phyloP scores from a whole-genome alignment of 345 rosid species.

The Xanthoceras sorbifolium region DNA sequence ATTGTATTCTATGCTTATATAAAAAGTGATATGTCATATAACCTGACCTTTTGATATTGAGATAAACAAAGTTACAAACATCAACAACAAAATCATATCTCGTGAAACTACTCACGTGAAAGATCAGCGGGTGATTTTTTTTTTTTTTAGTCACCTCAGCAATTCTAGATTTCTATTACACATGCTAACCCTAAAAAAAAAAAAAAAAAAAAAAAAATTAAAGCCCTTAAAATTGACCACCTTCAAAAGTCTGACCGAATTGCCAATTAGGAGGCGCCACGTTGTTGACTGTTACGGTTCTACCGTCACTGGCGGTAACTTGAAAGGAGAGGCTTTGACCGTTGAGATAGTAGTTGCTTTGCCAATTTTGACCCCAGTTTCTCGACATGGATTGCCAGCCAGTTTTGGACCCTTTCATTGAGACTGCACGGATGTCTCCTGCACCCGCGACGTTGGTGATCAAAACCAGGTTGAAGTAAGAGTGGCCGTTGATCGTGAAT shows the following conservation, averaged over 20 bases:
- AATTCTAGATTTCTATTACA: background rate
- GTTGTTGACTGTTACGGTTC: slow-evolving; percentile 45
- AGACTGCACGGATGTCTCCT: slow-evolving; percentile 58
- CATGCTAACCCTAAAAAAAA: background rate
- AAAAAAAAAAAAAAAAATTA: too few relatives aligned
- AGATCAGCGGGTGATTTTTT: slow-evolving; percentile 27
- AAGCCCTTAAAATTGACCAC: slow-evolving; percentile 55
- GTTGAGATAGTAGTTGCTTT: slow-evolving; percentile 52
- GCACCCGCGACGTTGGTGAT: slow-evolving; percentile 68
- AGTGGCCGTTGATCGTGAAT: slow-evolving; percentile 57
- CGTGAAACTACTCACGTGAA: background rate
- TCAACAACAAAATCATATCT: background rate
- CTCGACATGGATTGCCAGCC: slow-evolving; percentile 69
- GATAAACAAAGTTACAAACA: background rate
- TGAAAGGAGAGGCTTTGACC: slow-evolving; percentile 59
- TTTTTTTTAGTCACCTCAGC: slow-evolving; percentile 32
- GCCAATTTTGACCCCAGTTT: slow-evolving; percentile 82
- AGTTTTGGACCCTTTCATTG: slow-evolving; percentile 60
- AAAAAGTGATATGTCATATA: background rate
- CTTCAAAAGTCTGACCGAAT: slow-evolving; percentile 63
- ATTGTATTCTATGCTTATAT: too few relatives aligned
- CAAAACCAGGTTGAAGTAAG: slow-evolving; percentile 61
- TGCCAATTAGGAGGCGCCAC: slow-evolving; percentile 61
- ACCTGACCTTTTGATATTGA: background rate
- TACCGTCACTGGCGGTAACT: slow-evolving; percentile 60